A percentile compares a stretch with the other conserved stretches of the same genome.
Evolutionary conservation across 2,329 filamentous ascomycete species (phyloP).

Genomic region (Whalleya microplaca): DNA sequence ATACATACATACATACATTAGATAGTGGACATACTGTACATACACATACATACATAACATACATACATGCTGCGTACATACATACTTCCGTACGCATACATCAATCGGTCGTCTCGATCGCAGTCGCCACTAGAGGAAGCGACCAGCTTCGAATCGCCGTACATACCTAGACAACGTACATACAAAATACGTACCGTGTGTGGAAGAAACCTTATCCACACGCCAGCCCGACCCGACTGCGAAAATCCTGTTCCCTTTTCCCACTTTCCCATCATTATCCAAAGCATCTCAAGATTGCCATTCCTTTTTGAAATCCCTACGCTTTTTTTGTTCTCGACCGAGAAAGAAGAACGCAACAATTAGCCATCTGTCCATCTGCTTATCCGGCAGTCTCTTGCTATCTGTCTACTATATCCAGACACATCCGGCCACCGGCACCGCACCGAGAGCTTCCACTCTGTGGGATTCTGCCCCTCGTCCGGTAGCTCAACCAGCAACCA

Average conservation of each 20-base stretch:
- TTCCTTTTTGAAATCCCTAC: background rate
- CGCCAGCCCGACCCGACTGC: constrained; percentile 10
- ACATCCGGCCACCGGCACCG: too few species aligned
- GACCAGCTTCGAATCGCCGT: background rate
- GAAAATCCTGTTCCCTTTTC: constrained; percentile 29
- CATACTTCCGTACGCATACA: background rate
- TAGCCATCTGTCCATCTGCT: background rate
- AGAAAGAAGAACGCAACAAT: background rate
- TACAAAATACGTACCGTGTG: background rate
- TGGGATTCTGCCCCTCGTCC: constrained; percentile 9
- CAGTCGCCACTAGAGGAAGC: constrained; percentile 22
- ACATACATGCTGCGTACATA: too few species aligned
- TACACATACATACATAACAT: too few species aligned
- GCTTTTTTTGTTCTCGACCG: background rate
- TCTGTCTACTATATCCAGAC: background rate
- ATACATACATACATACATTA: background rate
- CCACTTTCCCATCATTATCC: constrained; percentile 3
- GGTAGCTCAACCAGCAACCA: constrained; percentile 9
- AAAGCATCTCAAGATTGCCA: constrained; percentile 6
- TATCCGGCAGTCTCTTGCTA: background rate
- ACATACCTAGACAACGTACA: too few species aligned
- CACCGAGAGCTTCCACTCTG: too few species aligned
- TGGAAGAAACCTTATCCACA: background rate
- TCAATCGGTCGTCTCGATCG: constrained; percentile 15
- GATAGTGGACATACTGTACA: too few species aligned